Conservation (phyloP, 176 grass and related monocot species). For the Lolium multiflorum region DNA sequence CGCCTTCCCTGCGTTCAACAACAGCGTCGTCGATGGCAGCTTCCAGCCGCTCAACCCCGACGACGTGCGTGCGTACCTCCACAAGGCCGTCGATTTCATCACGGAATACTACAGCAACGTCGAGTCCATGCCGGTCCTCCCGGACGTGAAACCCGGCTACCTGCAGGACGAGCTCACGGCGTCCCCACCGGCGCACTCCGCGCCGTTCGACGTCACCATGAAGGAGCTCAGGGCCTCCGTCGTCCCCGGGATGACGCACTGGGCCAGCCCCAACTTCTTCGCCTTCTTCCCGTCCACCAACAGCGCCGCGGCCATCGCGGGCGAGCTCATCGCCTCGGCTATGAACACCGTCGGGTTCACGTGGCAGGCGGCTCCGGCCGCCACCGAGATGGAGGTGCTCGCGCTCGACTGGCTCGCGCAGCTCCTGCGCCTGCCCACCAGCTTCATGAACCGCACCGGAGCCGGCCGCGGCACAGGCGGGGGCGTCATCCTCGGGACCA, state of each 20-base stretch:
- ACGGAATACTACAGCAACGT: neutral
- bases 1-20: neutral
- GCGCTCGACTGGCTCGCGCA: constrained; percentile 21
- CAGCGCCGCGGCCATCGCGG: neutral
- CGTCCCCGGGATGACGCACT: neutral
- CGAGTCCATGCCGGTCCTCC: constrained; percentile 24
- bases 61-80: neutral
- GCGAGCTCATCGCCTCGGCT: neutral
- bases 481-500: constrained; percentile 1
- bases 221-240: constrained; percentile 19
- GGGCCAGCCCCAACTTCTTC: constrained; percentile 28
- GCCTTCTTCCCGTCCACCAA: constrained; percentile 10
- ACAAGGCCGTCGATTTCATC: constrained; percentile 23
- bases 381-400: constrained; percentile 25
- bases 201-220: constrained; percentile 9
- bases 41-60: neutral
- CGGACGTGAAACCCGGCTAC: constrained; percentile 4
- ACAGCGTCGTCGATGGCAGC: neutral
- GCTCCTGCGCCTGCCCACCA: neutral
- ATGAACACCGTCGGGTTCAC: constrained; percentile 31
- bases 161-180: constrained; percentile 8
- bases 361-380: neutral
- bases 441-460: constrained; percentile 2
- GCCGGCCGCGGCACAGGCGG: neutral
- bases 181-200: neutral